These are phyloP conservation scores for Solanum sitiens DNA, from an alignment of 257 asterid species.

Conservation along the genomic window DNA sequence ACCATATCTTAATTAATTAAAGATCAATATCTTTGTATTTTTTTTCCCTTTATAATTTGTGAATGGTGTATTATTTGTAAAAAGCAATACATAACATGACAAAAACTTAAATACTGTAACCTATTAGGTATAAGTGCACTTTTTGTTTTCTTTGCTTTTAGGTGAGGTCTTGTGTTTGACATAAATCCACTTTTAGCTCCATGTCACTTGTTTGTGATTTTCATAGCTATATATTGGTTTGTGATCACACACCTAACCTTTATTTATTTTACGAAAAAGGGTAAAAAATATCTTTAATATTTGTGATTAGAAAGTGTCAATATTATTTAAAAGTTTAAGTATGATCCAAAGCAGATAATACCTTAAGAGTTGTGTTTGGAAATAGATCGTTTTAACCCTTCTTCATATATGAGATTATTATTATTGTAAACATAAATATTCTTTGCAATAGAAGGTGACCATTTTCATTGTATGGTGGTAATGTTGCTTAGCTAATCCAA, in stretches of 20 bases:
- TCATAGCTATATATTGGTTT: background rate
- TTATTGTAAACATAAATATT: background rate
- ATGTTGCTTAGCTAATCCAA: background rate
- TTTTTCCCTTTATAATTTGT: background rate
- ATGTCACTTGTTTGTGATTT: background rate
- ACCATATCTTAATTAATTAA: constrained; percentile 5
- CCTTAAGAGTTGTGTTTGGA: background rate
- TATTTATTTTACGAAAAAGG: background rate
- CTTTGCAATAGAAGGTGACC: background rate
- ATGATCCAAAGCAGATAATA: background rate
- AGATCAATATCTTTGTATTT: background rate
- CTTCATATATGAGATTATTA: background rate
- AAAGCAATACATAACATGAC: background rate
- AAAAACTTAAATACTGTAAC: background rate
- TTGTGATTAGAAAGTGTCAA: background rate
- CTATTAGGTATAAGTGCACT: background rate
- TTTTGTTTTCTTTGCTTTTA: background rate
- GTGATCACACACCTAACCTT: background rate
- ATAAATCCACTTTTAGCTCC: background rate
- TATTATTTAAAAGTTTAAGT: background rate
- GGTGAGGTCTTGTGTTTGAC: background rate
- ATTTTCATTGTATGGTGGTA: background rate
- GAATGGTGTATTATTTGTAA: background rate
- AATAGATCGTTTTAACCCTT: background rate
- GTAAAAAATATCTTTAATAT: background rate